phyloP scores from a whole-genome alignment of 169 alveolate species.

The Eimeria sp. region DNA sequence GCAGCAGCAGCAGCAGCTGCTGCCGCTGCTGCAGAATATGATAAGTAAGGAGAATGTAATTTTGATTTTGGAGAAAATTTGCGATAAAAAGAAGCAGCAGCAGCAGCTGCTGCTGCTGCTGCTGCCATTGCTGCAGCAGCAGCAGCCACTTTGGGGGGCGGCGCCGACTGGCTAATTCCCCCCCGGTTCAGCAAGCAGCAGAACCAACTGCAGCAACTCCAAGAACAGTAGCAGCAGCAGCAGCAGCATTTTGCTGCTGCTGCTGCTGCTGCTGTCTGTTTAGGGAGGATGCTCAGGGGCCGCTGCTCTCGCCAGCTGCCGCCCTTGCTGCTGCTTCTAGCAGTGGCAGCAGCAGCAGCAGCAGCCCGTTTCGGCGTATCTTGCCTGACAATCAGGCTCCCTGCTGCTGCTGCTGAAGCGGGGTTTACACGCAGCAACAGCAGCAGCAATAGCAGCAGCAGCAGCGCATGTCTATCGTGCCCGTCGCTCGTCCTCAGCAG shows the following conservation, averaged over 20 bases:
- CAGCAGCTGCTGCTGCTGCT: constrained; percentile 64
- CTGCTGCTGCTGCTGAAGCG: constrained; percentile 17
- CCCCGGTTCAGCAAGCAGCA: background rate
- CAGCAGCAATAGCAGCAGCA: background rate
- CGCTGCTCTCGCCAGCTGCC: background rate
- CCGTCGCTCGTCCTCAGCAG: background rate
- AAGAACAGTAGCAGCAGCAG: constrained; percentile 4
- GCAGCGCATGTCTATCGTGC: background rate
- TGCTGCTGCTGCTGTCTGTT: constrained; percentile 13
- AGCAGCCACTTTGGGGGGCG: constrained; percentile 23
- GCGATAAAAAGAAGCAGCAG: background rate
- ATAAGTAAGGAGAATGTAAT: background rate
- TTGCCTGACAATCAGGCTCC: background rate
- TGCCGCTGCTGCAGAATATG: background rate
- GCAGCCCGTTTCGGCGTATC: constrained; percentile 42
- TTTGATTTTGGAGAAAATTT: background rate
- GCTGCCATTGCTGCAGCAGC: constrained; percentile 44
- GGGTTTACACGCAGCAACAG: background rate
- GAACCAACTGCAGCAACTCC: background rate
- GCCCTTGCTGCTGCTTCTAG: background rate
- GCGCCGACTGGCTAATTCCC: constrained; percentile 1
- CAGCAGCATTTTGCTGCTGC: constrained; percentile 13
- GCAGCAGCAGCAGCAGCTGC: constrained; percentile 46
- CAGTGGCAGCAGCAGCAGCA: no score
- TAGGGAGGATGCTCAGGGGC: constrained; percentile 14